Conservation (phyloP, 148 eudicot genomes). For the Amaranthus cruentus region DNA sequence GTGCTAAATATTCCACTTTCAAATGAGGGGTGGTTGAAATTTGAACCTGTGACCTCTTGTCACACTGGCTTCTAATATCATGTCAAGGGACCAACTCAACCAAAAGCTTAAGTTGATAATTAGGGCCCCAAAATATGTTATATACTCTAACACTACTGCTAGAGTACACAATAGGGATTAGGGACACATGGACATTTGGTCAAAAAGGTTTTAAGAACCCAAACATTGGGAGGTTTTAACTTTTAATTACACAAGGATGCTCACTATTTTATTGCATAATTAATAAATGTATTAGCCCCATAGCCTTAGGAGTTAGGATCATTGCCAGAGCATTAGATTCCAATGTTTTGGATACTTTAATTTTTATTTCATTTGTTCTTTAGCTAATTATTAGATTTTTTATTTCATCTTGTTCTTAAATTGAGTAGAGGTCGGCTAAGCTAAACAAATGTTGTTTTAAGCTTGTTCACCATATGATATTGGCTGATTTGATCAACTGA, state of each 20-base stretch:
- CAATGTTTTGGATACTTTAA: background rate
- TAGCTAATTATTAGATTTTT: no score
- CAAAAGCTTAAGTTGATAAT: background rate
- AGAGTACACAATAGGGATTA: no score
- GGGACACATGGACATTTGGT: slow-evolving; percentile 9
- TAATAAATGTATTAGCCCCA: background rate
- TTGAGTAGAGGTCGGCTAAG: background rate
- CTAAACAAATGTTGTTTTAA: no score
- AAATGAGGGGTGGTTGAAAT: no score
- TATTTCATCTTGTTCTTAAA: background rate
- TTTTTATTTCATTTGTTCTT: background rate
- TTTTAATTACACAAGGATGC: background rate
- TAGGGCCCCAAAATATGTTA: background rate
- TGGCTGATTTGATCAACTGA: no score
- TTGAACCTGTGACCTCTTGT: no score
- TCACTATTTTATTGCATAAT: background rate
- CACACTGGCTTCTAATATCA: no score
- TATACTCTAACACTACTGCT: slow-evolving; percentile 11
- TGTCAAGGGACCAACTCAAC: background rate
- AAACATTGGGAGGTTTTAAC: background rate
- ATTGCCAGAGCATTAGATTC: background rate
- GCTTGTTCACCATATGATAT: no score
- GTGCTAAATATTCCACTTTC: no score
- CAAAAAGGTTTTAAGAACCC: background rate
- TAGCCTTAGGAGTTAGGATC: background rate